Percentiles rank a stretch among this genome's conserved stretches.
These are phyloP conservation scores for Fraxinus latifolia DNA, from an alignment of 305 asterid species.

Conservation along the genomic window DNA sequence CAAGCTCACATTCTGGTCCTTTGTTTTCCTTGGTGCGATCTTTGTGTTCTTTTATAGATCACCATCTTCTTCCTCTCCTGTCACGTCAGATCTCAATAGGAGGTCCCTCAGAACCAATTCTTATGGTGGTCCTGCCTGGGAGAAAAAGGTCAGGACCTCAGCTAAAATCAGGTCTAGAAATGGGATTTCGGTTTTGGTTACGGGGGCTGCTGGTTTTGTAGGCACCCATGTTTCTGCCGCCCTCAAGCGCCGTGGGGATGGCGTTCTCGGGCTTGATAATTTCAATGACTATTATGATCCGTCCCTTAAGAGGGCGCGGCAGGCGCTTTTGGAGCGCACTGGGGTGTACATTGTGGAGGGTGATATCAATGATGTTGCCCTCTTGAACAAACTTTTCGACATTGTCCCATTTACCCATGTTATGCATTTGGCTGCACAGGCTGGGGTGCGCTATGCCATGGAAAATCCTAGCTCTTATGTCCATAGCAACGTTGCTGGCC, in stretches of 20 bases:
- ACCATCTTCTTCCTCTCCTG: constrained; percentile 15
- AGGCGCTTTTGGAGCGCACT: constrained; percentile 16
- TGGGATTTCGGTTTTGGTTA: constrained; percentile 25
- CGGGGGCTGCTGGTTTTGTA: constrained; percentile 32
- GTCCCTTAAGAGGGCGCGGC: constrained; percentile 26
- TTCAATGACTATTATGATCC: constrained; percentile 28
- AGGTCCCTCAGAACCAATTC: constrained; percentile 9
- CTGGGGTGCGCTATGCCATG: constrained; percentile 31
- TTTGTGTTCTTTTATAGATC: constrained; percentile 23
- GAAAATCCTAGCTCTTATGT: constrained; percentile 27
- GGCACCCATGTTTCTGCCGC: constrained; percentile 29
- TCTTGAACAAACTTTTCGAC: constrained; percentile 22
- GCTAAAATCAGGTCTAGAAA: constrained; percentile 16
- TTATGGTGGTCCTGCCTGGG: constrained; percentile 16
- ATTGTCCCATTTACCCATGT: constrained; percentile 25
- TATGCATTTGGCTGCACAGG: constrained; percentile 33
- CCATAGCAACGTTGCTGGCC: constrained; percentile 29
- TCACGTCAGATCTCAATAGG: constrained; percentile 18
- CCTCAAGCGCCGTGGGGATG: constrained; percentile 30
- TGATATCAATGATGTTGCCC: constrained; percentile 19
- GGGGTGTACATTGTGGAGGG: constrained; percentile 28
- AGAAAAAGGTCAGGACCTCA: constrained; percentile 14
- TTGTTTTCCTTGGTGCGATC: constrained; percentile 16
- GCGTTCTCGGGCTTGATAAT: constrained; percentile 28
- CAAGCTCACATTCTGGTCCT: constrained; percentile 27